A percentile compares a stretch with the other conserved stretches of the same genome.
Evolutionary conservation across 176 grass and related monocot genomes (phyloP).

Genomic region (Neostapfia colusana): DNA sequence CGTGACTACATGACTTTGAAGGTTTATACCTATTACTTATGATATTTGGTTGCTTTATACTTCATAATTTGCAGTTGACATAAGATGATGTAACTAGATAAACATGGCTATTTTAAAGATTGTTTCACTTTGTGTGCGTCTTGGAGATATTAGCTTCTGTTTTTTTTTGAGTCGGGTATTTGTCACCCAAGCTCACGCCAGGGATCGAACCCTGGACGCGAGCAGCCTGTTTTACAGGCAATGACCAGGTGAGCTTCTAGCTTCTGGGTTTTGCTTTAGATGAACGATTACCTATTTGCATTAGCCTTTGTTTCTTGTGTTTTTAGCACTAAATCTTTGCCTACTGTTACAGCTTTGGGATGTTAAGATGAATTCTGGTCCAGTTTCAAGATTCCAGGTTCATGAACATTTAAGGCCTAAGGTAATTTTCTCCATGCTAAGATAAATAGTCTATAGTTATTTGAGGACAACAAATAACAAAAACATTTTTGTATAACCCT

Average conservation of each 20-base stretch:
- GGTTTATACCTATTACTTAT: conserved; percentile 45
- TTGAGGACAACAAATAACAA: conserved; percentile 14
- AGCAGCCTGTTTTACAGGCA: no score
- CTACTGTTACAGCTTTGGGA: conserved; percentile 81
- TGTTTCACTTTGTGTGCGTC: neutral
- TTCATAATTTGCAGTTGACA: conserved; percentile 2
- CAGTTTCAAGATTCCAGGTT: conserved; percentile 87
- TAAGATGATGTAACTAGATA: conserved; percentile 3
- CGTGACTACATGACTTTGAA: conserved; percentile 98
- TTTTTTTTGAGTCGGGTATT: no score
- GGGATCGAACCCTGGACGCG: no score
- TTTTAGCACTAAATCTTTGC: conserved; percentile 28
- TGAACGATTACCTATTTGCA: conserved; percentile 2
- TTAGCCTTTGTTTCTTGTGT: neutral
- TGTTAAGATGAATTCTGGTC: conserved; percentile 89
- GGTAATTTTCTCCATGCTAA: conserved; percentile 57
- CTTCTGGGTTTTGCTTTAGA: conserved; percentile 10
- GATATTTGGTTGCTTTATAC: neutral
- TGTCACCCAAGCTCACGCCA: no score
- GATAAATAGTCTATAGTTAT: conserved; percentile 29
- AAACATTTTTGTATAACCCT: conserved; percentile 15
- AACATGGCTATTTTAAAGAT: neutral
- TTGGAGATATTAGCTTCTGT: neutral
- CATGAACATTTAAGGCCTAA: conserved; percentile 95
- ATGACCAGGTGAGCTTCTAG: no score